Conservation (phyloP, 371 early-diverging fungal genomes). For the Mucor lusitanicus region DNA sequence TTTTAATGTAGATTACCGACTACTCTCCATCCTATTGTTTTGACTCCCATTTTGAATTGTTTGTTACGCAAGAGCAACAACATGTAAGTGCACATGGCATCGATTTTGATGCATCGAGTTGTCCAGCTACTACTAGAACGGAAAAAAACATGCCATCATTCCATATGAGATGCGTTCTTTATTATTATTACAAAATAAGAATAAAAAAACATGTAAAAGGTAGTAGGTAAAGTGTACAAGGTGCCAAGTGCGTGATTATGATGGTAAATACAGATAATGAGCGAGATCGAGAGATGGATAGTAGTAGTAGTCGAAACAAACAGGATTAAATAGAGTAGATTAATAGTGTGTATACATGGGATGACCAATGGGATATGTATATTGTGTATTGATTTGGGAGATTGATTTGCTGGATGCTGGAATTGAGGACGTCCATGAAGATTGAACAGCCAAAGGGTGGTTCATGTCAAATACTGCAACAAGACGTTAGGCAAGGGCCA, state of each 20-base stretch:
- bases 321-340: not conserved
- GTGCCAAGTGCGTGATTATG: not conserved
- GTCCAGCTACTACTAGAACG: too few species aligned
- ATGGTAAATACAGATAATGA: not conserved
- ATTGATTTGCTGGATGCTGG: not conserved
- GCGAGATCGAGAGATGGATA: not conserved
- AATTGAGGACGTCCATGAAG: not conserved
- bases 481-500: not conserved
- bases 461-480: not conserved
- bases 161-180: too few species aligned
- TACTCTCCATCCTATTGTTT: not conserved
- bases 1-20: not conserved
- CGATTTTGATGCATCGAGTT: not conserved
- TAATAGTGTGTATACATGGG: not conserved
- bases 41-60: not conserved
- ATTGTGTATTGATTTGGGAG: not conserved
- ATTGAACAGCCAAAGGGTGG: not conserved
- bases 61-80: not conserved
- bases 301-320: too few species aligned
- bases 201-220: not conserved
- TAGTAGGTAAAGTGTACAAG: not conserved
- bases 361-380: slow-evolving; percentile 2
- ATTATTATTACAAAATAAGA: too few species aligned
- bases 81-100: not conserved
- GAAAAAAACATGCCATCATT: too few species aligned